These are phyloP conservation scores for Salix brachista DNA, from an alignment of 345 rosid species.

Conservation along the genomic window DNA sequence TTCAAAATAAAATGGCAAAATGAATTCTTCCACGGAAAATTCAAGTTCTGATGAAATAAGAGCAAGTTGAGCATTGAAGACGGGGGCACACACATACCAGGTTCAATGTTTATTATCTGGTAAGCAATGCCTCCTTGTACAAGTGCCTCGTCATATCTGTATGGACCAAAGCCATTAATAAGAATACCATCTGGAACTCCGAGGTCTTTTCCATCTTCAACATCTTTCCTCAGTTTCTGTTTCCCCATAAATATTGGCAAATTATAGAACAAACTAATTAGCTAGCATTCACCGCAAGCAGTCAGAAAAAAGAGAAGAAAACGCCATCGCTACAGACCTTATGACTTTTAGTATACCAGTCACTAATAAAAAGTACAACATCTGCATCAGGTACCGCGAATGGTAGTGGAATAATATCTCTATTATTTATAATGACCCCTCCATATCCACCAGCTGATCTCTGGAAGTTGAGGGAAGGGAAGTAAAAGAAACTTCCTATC, in stretches of 20 bases:
- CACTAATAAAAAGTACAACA: conserved; percentile 21
- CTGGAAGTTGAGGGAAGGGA: conserved; percentile 31
- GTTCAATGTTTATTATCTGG: conserved; percentile 71
- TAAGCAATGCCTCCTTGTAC: conserved; percentile 50
- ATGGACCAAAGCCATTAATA: conserved; percentile 83
- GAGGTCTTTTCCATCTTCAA: conserved; percentile 51
- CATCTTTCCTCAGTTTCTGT: conserved; percentile 69
- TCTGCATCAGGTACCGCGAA: conserved; percentile 29
- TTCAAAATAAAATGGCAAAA: not conserved
- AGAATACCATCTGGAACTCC: conserved; percentile 77
- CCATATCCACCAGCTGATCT: conserved; percentile 37
- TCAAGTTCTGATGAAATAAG: not conserved
- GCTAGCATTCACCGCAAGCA: conserved; percentile 11
- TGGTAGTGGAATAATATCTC: conserved; percentile 27
- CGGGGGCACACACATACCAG: conserved; percentile 42
- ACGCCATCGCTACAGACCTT: conserved; percentile 45
- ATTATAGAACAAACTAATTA: not conserved
- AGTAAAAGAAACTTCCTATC: conserved; percentile 36
- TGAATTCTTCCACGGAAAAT: conserved; percentile 5
- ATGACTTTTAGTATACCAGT: conserved; percentile 49
- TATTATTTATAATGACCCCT: conserved; percentile 29
- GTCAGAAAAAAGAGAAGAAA: not conserved
- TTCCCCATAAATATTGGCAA: conserved; percentile 17
- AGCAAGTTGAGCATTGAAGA: not conserved
- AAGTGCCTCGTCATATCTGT: conserved; percentile 47